These are phyloP conservation scores for Fraxinus quadrangulata DNA, from an alignment of 257 asterid genomes.

Conservation along the genomic window DNA sequence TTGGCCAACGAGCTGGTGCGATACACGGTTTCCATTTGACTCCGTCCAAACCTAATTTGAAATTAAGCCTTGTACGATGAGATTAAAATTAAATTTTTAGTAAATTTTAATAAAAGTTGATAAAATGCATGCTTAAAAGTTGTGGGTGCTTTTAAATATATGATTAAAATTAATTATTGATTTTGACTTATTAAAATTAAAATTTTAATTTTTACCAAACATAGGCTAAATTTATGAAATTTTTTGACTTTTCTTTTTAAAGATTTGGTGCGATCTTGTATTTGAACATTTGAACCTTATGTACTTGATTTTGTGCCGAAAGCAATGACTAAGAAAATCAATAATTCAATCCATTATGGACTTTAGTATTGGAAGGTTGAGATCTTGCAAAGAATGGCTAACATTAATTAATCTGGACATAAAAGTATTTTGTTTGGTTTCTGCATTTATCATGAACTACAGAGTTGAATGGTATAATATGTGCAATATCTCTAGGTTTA, in stretches of 20 bases:
- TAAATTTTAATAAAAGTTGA: too few species aligned
- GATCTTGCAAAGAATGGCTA: conserved; percentile 14
- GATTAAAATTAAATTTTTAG: too few species aligned
- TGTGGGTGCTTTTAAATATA: too few species aligned
- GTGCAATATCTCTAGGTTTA: neutral
- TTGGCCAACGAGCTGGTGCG: conserved; percentile 33
- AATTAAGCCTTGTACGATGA: neutral
- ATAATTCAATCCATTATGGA: conserved; percentile 21
- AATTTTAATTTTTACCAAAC: too few species aligned
- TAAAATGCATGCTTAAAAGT: too few species aligned
- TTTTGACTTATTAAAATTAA: too few species aligned
- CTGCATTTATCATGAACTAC: neutral
- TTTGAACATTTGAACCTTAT: conserved; percentile 1
- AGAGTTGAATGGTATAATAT: neutral
- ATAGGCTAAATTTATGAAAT: neutral
- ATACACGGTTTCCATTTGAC: conserved; percentile 47
- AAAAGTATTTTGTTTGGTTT: neutral
- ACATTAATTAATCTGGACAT: conserved; percentile 17
- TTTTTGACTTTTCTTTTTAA: neutral
- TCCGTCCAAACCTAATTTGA: conserved; percentile 21
- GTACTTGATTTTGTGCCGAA: conserved; percentile 9
- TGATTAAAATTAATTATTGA: too few species aligned
- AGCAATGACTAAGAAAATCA: conserved; percentile 2
- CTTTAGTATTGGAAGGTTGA: conserved; percentile 28
- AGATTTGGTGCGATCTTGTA: neutral